Evolutionary conservation across 768 basidiomycete species (phyloP).

Genomic region (Russula earlei): DNA sequence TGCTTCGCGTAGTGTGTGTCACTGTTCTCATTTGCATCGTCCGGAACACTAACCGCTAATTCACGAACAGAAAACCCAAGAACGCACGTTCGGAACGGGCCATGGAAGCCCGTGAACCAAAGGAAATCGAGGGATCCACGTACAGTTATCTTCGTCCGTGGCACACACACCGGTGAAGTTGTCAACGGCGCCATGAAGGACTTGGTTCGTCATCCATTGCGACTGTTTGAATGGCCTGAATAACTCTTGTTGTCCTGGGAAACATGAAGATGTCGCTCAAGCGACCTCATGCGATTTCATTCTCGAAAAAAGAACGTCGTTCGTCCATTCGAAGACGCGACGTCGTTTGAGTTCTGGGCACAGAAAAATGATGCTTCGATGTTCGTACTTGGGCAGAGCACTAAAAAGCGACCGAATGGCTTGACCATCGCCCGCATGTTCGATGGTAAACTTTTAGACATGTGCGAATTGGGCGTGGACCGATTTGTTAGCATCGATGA

Average conservation of each 20-base stretch:
- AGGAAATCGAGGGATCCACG: conserved; percentile 84
- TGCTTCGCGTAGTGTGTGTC: conserved; percentile 18
- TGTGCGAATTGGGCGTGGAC: conserved; percentile 90
- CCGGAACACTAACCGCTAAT: not conserved
- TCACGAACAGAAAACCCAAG: conserved; percentile 64
- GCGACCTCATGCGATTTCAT: conserved; percentile 81
- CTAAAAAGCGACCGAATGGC: conserved; percentile 89
- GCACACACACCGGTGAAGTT: conserved; percentile 75
- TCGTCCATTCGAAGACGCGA: conserved; percentile 78
- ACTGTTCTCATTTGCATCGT: not conserved
- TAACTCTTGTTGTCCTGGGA: not conserved
- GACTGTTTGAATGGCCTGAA: not conserved
- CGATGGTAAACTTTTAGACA: conserved; percentile 79
- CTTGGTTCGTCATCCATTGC: conserved; percentile 46
- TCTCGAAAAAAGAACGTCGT: conserved; percentile 90
- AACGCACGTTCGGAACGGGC: conserved; percentile 93
- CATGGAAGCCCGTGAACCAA: conserved; percentile 76
- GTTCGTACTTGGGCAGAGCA: conserved; percentile 84
- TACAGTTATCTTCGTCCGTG: conserved; percentile 83
- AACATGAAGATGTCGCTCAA: conserved; percentile 78
- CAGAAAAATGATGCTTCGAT: conserved; percentile 90
- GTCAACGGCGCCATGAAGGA: conserved; percentile 81
- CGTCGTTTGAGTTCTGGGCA: conserved; percentile 88
- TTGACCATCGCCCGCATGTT: conserved; percentile 82
- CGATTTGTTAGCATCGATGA: conserved; percentile 67